These are phyloP conservation scores for Fusarium begoniae DNA, from an alignment of 2,329 filamentous ascomycete genomes.

Conservation along the genomic window DNA sequence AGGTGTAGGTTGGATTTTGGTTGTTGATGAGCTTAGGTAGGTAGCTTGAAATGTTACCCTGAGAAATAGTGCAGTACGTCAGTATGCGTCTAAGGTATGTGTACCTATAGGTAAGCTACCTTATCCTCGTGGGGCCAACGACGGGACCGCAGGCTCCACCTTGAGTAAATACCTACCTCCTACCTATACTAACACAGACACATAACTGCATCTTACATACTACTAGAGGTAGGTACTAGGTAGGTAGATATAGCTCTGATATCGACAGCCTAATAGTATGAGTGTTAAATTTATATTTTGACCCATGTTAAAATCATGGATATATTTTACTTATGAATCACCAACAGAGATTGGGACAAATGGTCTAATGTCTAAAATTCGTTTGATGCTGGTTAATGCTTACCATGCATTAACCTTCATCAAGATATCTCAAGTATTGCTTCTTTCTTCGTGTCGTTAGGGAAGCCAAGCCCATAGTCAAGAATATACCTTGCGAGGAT, in stretches of 20 bases:
- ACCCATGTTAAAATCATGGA: background rate
- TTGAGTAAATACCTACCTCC: background rate
- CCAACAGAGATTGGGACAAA: background rate
- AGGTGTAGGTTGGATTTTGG: slow-evolving; percentile 2
- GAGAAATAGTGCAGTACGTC: slow-evolving; percentile 38
- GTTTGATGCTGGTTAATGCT: slow-evolving; percentile 8
- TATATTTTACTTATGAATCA: background rate
- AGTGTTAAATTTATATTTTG: background rate
- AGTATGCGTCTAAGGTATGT: slow-evolving; percentile 11
- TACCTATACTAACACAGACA: too few relatives aligned
- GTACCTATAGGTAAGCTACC: background rate
- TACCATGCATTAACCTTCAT: slow-evolving; percentile 13
- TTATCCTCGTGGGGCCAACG: background rate
- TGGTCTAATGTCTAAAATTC: background rate
- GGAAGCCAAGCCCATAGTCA: slow-evolving; percentile 2
- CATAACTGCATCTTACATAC: too few relatives aligned
- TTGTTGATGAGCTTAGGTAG: slow-evolving; percentile 9
- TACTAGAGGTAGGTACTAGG: background rate
- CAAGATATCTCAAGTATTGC: slow-evolving; percentile 1
- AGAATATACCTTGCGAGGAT: background rate
- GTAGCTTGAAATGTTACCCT: slow-evolving; percentile 10
- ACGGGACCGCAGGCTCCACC: slow-evolving; percentile 4
- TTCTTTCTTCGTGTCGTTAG: background rate
- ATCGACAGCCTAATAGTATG: background rate
- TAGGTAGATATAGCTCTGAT: background rate